Base-by-base conservation (phyloP, 768 basidiomycete species). In the Lyophyllum shimeji region DNA sequence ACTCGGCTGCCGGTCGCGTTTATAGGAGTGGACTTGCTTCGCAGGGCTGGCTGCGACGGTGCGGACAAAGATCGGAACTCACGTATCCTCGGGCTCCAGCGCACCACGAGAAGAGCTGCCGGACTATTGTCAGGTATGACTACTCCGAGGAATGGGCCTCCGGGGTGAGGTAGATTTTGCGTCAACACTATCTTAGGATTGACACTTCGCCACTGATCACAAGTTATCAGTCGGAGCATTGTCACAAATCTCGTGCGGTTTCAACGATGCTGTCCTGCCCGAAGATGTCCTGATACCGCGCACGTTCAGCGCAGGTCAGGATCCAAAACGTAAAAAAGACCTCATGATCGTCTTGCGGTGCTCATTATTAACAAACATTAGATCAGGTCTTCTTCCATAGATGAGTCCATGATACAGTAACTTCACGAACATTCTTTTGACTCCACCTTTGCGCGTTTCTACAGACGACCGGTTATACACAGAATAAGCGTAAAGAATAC, bases 31-130 rank as follows among this genome's bases (percentile, higher is more conserved):
- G 39, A 39, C 49, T n/a, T 50, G 33, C 20, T 33, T 8, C 39
- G 17, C 9, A 37, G 34, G 50, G 6, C 25, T n/a, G 23, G 23
- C 12, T 23, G n/a, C 9, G 24, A 25, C 7, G 17, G 39, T 27
- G 44, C 46, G 53, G 34, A 37, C n/a, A 46, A 29, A 54, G 46
- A 54, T 47, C 53, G 53, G 53, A 31, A 29, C n/a, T 47, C 13
- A 47, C 17, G 6, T 5, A n/a, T 2, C 29, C 29, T 29, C 29
- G 29, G 12, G 34, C 34, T 37, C 11, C n/a, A 40, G n/a, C 18
- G 17, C 39, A 40, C 39, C 29, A 29, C 29, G 9, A 9, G 5
- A 29, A 29, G 29, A 29, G 29, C 29, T 5, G 29, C 29, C 5
- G 29, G 29, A 29, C 29, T 9, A 29, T 13, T 37, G 34, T 37